Base-by-base conservation (phyloP, 768 basidiomycete genomes). In the Agrocybe praecox region DNA sequence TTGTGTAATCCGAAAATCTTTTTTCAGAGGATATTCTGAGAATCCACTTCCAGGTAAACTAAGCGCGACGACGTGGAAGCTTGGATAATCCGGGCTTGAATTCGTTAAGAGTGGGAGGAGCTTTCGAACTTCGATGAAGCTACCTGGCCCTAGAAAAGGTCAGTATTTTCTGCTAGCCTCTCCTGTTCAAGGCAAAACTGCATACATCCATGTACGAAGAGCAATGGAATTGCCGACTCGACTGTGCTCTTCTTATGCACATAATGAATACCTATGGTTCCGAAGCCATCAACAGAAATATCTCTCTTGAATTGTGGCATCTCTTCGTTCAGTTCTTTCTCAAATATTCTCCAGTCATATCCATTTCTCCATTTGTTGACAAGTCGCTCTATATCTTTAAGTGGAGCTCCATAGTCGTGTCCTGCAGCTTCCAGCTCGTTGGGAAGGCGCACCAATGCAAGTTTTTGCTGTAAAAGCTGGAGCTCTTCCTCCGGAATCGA, bases 1-100 rank as follows among this genome's bases (percentile, higher is more conserved):
- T 46, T 87, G 83, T n/a, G 65, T 56, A 0, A 69, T 33, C 9
- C 59, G 62, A 59, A 87, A 88, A 0, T 84, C 84, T 55, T 74
- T 74, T 64, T 79, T 80, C 48, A 65, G 80, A 0, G 83, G 78
- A 0, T 77, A 81, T 44, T 83, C 77, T 0, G 86, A 87, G 67
- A 86, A 87, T 0, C 83, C 86, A 66, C 70, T 88, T 0, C 84
- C 84, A 10, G 86, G 87, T 17, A 88, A 61, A 62, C 85, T 82
- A 29, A 78, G 59, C 0, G 80, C 81, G 0, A 89, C 83, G 18
- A 89, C 82, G 59, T 88, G 84, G 65, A 88, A 88, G 51, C 76
- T 81, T 2, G 85, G 85, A 52, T 72, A 64, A 6, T 80, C 73
- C 0, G 75, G 68, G 1, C 75, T 72, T 0, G 68, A 65, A 15